These are phyloP conservation scores for Shiraia sp. DNA, from an alignment of 2,329 filamentous ascomycete species.

Conservation along the genomic window DNA sequence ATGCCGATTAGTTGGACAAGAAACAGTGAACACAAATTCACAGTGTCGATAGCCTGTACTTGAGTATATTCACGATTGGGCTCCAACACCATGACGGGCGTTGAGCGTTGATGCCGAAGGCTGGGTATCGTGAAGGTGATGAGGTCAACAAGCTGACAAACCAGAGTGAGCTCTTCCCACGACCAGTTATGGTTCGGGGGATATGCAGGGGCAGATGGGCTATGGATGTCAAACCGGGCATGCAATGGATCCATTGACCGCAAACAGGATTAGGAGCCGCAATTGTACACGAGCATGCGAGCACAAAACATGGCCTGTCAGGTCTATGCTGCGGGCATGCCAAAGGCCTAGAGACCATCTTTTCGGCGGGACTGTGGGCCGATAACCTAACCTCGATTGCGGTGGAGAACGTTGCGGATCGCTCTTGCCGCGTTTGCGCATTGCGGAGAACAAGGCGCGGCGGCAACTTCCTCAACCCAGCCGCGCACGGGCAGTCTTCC, in stretches of 20 bases:
- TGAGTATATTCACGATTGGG: too few species aligned
- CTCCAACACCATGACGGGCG: too few species aligned
- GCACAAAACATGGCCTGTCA: background rate
- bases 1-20: too few species aligned
- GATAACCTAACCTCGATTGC: constrained; percentile 4
- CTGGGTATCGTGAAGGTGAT: too few species aligned
- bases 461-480: constrained; percentile 19
- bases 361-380: constrained; percentile 5
- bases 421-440: constrained; percentile 26
- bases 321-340: background rate
- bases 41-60: too few species aligned
- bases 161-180: too few species aligned
- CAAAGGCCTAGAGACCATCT: constrained; percentile 5
- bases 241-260: constrained; percentile 2
- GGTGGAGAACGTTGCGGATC: constrained; percentile 25
- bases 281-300: background rate
- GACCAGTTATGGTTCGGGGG: constrained; percentile 13
- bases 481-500: constrained; percentile 24
- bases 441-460: constrained; percentile 25
- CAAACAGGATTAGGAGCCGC: background rate
- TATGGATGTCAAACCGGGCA: constrained; percentile 7
- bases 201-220: constrained; percentile 16
- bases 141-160: too few species aligned
- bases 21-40: too few species aligned
- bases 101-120: too few species aligned